A percentile compares a stretch with the other conserved stretches of the same genome.
phyloP scores from a whole-genome alignment of 78 protist species.

The Dictyostelium capitatum region DNA sequence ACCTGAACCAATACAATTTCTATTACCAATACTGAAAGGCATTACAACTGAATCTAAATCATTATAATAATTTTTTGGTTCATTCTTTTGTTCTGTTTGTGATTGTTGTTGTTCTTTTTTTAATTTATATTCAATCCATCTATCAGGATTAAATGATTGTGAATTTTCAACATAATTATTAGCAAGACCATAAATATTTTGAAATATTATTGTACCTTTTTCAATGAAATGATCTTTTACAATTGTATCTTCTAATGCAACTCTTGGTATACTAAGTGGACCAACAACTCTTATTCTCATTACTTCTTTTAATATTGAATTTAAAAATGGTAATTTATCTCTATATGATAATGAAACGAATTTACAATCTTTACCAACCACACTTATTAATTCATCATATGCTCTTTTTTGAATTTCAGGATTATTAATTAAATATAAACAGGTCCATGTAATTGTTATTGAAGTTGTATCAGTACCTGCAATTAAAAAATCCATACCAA shows the following conservation, averaged over 20 bases:
- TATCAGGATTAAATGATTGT: neutral
- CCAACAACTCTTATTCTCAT: neutral
- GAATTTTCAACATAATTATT: neutral
- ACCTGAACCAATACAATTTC: too few relatives aligned
- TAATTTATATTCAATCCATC: neutral
- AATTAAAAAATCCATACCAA: neutral
- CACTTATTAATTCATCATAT: neutral
- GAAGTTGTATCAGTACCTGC: neutral
- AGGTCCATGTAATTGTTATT: neutral
- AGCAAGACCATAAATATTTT: neutral
- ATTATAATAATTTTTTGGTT: too few relatives aligned
- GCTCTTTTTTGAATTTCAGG: neutral
- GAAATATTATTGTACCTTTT: neutral
- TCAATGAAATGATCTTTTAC: neutral
- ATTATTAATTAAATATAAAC: neutral
- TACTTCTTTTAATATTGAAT: neutral
- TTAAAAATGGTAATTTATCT: neutral
- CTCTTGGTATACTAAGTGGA: neutral
- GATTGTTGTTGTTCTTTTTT: neutral
- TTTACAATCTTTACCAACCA: neutral
- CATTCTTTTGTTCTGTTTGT: neutral
- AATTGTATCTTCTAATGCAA: neutral
- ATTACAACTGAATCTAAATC: too few relatives aligned
- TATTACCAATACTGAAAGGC: too few relatives aligned
- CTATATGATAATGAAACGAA: neutral